Percentiles rank a stretch among this genome's conserved stretches.
Conservation (phyloP, 768 basidiomycete species). For the Suillus bovinus region DNA sequence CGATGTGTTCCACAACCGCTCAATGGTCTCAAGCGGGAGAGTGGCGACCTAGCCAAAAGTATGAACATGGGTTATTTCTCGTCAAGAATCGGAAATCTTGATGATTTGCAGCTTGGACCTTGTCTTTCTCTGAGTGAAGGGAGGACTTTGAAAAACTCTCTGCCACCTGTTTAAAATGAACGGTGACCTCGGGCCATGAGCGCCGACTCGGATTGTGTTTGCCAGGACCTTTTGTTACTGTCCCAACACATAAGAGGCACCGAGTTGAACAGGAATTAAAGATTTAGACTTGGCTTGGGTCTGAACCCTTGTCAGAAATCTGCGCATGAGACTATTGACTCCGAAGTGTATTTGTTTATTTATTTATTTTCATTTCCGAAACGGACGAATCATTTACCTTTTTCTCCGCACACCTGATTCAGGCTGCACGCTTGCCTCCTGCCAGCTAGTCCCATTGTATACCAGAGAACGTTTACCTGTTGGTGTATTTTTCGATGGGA, state of each 20-base stretch:
- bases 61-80: neutral
- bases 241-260: too few species aligned
- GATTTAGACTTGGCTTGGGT: neutral
- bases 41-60: neutral
- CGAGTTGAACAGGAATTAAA: neutral
- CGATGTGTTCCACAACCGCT: neutral
- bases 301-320: neutral
- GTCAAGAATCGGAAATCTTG: neutral
- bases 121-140: too few species aligned
- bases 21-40: neutral
- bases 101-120: neutral
- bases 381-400: neutral
- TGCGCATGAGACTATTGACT: too few species aligned
- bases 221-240: too few species aligned
- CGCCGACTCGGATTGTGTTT: too few species aligned
- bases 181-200: too few species aligned
- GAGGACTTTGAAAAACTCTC: too few species aligned
- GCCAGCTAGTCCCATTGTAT: neutral
- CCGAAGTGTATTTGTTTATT: too few species aligned
- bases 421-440: neutral
- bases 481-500: too few species aligned
- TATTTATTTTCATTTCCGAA: conserved; percentile 4
- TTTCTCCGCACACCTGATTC: too few species aligned
- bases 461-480: too few species aligned
- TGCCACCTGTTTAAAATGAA: too few species aligned